Conservation (phyloP, 1,284 basidiomycete species). For the Fomitopsis palustris region DNA sequence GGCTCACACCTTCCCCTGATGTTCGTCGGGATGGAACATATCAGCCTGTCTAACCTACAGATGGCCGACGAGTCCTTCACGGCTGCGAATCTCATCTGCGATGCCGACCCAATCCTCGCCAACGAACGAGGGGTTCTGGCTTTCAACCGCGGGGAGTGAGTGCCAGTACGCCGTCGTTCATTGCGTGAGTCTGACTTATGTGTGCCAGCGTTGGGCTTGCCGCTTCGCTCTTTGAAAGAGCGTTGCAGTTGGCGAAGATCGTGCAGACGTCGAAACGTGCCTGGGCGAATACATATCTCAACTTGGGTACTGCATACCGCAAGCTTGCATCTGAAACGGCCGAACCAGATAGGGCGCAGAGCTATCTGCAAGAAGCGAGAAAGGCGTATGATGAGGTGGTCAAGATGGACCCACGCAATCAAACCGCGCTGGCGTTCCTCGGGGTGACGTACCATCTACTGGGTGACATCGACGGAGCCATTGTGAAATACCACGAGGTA, state of each 20-base stretch:
- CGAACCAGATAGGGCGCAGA: slow-evolving; percentile 26
- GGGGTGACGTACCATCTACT: slow-evolving; percentile 81
- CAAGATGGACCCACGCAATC: slow-evolving; percentile 76
- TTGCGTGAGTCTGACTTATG: neutral
- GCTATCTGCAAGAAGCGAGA: slow-evolving; percentile 69
- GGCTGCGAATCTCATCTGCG: slow-evolving; percentile 78
- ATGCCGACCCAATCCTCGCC: slow-evolving; percentile 82
- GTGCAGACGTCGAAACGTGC: slow-evolving; percentile 81
- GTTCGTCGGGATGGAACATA: slow-evolving; percentile 98
- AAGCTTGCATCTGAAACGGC: slow-evolving; percentile 55
- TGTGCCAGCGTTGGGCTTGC: slow-evolving; percentile 63
- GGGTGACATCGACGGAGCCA: slow-evolving; percentile 72
- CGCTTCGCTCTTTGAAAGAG: slow-evolving; percentile 63
- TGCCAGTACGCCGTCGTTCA: slow-evolving; percentile 11
- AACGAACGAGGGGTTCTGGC: slow-evolving; percentile 95
- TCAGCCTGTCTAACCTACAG: slow-evolving; percentile 80
- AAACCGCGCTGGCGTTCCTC: slow-evolving; percentile 77
- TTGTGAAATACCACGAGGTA: slow-evolving; percentile 87
- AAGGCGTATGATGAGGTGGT: slow-evolving; percentile 72
- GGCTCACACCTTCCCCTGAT: slow-evolving; percentile 92
- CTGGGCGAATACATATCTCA: slow-evolving; percentile 88
- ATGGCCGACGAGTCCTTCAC: slow-evolving; percentile 87
- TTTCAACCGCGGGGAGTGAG: slow-evolving; percentile 82
- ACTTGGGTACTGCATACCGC: slow-evolving; percentile 84
- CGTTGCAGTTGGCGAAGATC: slow-evolving; percentile 72